Percentiles rank a stretch among this genome's conserved stretches.
Conservation (phyloP, 164 flowering plant species). For the Echeveria elegans region DNA sequence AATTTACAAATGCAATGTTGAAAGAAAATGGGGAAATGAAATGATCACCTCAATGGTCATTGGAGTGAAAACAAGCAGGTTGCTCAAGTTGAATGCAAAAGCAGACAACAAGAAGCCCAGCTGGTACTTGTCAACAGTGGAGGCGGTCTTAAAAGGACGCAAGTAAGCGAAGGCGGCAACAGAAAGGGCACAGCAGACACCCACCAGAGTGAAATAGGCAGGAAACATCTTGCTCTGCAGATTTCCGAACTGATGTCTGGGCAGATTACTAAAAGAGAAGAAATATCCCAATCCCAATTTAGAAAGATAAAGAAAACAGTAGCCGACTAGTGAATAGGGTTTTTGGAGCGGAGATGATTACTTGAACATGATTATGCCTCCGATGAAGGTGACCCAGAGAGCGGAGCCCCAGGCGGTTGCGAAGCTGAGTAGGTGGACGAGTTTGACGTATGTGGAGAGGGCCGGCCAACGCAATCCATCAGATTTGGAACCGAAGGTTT, state of each 20-base stretch:
- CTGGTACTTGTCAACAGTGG: conserved; percentile 67
- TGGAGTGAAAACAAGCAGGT: conserved; percentile 79
- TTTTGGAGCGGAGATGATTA: too few species aligned
- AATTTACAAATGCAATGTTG: background rate
- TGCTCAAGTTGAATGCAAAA: conserved; percentile 68
- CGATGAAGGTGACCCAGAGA: conserved; percentile 97
- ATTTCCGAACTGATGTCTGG: conserved; percentile 92
- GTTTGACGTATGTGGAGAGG: conserved; percentile 30
- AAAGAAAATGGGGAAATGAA: background rate
- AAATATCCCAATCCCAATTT: background rate
- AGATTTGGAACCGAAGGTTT: conserved; percentile 62
- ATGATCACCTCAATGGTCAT: conserved; percentile 68
- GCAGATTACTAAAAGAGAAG: conserved; percentile 44
- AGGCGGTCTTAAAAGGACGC: conserved; percentile 78
- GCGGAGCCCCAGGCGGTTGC: conserved; percentile 84
- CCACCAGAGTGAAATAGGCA: conserved; percentile 76
- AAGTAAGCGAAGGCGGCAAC: conserved; percentile 67
- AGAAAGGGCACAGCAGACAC: conserved; percentile 53
- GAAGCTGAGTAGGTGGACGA: conserved; percentile 80
- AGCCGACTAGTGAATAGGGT: too few species aligned
- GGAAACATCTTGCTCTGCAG: conserved; percentile 98
- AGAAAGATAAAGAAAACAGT: background rate
- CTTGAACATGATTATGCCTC: conserved; percentile 99
- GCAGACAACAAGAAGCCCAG: conserved; percentile 73
- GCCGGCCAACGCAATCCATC: conserved; percentile 28